phyloP scores from a whole-genome alignment of 2,329 filamentous ascomycete species.

The Cercospora sp. region DNA sequence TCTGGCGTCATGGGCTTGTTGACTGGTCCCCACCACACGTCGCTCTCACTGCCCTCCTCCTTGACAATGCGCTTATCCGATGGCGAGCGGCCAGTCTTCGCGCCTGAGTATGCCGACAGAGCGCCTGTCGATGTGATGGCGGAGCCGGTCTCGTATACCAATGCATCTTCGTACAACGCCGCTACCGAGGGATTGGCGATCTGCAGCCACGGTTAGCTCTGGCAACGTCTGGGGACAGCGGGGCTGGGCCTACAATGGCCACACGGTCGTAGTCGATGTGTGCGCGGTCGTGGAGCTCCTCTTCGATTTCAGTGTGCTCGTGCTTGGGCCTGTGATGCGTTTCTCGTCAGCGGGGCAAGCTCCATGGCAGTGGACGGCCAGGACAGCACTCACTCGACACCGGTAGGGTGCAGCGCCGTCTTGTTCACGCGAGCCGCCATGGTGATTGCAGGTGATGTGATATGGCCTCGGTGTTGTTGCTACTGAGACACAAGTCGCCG shows the following conservation, averaged over 20 bases:
- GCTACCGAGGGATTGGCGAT: slow-evolving; percentile 92
- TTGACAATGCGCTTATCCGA: slow-evolving; percentile 97
- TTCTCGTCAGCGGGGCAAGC: slow-evolving; percentile 15
- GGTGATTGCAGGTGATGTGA: neutral
- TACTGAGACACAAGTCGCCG: neutral
- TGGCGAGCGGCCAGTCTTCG: slow-evolving; percentile 95
- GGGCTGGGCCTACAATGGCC: slow-evolving; percentile 71
- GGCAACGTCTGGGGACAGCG: neutral
- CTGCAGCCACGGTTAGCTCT: slow-evolving; percentile 41
- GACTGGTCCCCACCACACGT: slow-evolving; percentile 98
- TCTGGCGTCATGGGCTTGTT: slow-evolving; percentile 99
- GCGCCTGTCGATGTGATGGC: slow-evolving; percentile 96
- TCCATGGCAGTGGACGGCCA: neutral
- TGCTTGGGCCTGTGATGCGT: slow-evolving; percentile 64
- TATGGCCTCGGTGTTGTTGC: neutral
- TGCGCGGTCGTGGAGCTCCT: slow-evolving; percentile 94
- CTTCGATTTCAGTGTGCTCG: slow-evolving; percentile 95
- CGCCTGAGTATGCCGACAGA: slow-evolving; percentile 93
- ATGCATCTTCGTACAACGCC: slow-evolving; percentile 96
- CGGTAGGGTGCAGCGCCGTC: slow-evolving; percentile 84
- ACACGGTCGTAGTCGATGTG: slow-evolving; percentile 99
- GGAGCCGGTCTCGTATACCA: slow-evolving; percentile 95
- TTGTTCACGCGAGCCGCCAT: slow-evolving; percentile 66
- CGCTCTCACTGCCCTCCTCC: slow-evolving; percentile 82
- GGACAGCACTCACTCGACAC: slow-evolving; percentile 72